These are phyloP conservation scores for Neofusicoccum kwambonambiense DNA, from an alignment of 2,329 filamentous ascomycete genomes.

Conservation along the genomic window DNA sequence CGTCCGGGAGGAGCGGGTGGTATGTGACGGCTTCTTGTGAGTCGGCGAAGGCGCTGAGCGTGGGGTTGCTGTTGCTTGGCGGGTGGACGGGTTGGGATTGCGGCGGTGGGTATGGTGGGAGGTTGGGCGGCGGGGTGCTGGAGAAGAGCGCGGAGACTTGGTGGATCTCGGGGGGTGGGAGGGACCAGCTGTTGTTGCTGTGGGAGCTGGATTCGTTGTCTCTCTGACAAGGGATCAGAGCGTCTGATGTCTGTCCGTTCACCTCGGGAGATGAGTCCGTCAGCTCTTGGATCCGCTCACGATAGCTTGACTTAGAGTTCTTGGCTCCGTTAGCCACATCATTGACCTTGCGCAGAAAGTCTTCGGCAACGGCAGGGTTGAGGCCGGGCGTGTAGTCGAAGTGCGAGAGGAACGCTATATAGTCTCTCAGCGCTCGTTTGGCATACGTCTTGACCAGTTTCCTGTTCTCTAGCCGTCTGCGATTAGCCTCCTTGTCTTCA, in stretches of 20 bases:
- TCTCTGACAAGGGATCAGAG: constrained; percentile 13
- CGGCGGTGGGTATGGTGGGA: constrained; percentile 64
- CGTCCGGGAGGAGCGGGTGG: constrained; percentile 76
- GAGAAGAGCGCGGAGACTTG: constrained; percentile 68
- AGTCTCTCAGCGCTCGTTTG: constrained; percentile 74
- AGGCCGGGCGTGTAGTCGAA: constrained; percentile 78
- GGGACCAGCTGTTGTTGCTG: constrained; percentile 25
- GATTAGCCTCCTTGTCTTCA: constrained; percentile 49
- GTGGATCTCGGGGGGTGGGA: constrained; percentile 53
- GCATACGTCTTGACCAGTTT: constrained; percentile 72
- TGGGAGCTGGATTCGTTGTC: neutral
- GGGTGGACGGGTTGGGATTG: constrained; percentile 27
- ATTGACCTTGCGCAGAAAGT: constrained; percentile 59
- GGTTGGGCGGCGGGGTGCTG: constrained; percentile 61
- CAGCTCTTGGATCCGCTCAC: neutral
- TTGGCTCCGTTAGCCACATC: constrained; percentile 43
- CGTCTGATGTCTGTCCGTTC: neutral
- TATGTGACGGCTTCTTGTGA: constrained; percentile 69
- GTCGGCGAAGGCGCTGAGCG: neutral
- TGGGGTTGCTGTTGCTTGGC: neutral
- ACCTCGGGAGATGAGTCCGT: neutral
- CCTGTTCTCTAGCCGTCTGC: constrained; percentile 57
- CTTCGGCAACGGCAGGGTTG: constrained; percentile 58
- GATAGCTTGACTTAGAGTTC: neutral
- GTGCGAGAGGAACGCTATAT: constrained; percentile 66